Evolutionary conservation across 2,329 filamentous ascomycete species (phyloP), one percentile per base, ranked within the genome.

Genomic region (Fusarium brevicatenulatum): DNA sequence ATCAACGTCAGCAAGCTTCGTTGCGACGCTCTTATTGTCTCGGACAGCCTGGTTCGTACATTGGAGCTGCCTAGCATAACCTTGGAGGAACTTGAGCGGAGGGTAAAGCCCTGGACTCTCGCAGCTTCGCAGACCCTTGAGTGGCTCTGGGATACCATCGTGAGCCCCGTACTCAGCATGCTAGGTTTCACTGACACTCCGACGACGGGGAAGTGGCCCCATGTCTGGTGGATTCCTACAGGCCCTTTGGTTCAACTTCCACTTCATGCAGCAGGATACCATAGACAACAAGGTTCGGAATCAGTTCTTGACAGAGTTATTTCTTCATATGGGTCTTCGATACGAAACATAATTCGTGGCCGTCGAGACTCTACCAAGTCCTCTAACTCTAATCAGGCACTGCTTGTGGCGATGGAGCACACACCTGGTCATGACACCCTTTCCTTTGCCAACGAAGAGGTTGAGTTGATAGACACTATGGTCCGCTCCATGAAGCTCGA

Each of bases 191-290:
- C 16, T 11, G 7, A n/a, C 1, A 1, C 11, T 3, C 58, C 39
- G 1, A 1, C 2, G 2, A 1, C 2, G 4, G 13, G 32, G 1
- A 9, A 18, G 18, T 39, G 30, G 58, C 59, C 40, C 0, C 50
- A 21, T 25, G 13, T 62, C 4, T 62, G 50, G 50, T 62, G 59
- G 50, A 32, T 57, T 16, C 59, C 50, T 2, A 62, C 59, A 0
- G 59, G 59, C 2, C 59, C 50, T 32, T n/a, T 62, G 1, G 39
- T 62, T 13, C 50, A 62, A 25, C 47, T 62, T 12, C 59, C 59
- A 0, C 59, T 62, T 1, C 59, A 62, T n/a, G 59, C 50, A n/a
- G 50, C 59, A n/a, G 59, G 59, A 3, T 15, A 57, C 1, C 30
- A 57, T 57, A 2, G 2, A 2, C 40, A 18, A 18, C 19, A 10